These are phyloP conservation scores for Pelargonium cotyledonis DNA, from an alignment of 441 rosid genomes.

Conservation along the genomic window DNA sequence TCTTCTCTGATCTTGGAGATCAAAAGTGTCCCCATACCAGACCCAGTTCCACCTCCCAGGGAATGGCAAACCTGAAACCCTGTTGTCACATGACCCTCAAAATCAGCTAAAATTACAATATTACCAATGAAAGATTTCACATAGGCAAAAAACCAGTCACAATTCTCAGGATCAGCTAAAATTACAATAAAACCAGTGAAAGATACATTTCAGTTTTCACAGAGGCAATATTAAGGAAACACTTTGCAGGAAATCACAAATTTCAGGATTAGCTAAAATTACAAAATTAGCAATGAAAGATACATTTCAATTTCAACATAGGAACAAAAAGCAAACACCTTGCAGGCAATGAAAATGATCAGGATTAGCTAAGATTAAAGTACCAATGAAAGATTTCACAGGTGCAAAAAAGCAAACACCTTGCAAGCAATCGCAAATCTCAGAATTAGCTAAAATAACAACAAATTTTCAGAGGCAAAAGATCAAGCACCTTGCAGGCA, in stretches of 20 bases:
- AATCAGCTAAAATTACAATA: too few relatives aligned
- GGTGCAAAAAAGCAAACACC: conserved; percentile 16
- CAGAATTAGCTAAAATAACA: conserved; percentile 23
- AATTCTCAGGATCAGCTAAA: too few relatives aligned
- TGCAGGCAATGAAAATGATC: too few relatives aligned
- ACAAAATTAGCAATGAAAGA: background rate
- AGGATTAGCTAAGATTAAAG: background rate
- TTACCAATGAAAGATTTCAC: too few relatives aligned
- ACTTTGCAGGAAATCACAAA: too few relatives aligned
- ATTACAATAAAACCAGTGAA: background rate
- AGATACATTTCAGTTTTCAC: background rate
- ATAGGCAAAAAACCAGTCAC: too few relatives aligned
- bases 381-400: too few relatives aligned
- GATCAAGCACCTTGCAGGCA: conserved; percentile 38
- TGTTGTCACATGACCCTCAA: conserved; percentile 9
- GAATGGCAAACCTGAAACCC: conserved; percentile 59
- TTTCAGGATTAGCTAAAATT: background rate
- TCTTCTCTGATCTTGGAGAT: conserved; percentile 49
- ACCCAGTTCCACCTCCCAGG: conserved; percentile 52
- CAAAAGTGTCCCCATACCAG: conserved; percentile 52
- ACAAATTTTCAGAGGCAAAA: background rate
- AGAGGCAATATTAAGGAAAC: too few relatives aligned
- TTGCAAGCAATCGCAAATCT: conserved; percentile 50
- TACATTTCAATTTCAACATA: background rate
- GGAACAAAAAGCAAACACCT: too few relatives aligned